Conservation (phyloP, 805 yeast genomes). For the Candida maris region DNA sequence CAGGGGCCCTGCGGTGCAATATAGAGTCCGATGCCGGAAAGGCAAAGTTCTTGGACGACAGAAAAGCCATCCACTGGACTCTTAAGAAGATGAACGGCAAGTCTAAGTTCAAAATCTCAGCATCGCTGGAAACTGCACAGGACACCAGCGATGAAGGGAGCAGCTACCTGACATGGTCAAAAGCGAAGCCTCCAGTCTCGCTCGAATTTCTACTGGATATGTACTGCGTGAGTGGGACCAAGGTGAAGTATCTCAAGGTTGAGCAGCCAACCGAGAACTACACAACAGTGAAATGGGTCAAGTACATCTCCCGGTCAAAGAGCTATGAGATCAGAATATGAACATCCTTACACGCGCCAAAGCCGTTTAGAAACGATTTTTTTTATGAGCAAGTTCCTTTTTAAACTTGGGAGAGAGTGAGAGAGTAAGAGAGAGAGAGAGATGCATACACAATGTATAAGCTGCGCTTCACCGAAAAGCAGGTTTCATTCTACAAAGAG, state of each 20-base stretch:
- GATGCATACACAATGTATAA: too few species aligned
- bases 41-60: conserved; percentile 64
- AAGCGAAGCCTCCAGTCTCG: conserved; percentile 73
- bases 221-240: conserved; percentile 74
- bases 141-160: conserved; percentile 16
- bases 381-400: too few species aligned
- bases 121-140: conserved; percentile 44
- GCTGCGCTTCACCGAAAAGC: too few species aligned
- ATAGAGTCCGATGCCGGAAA: conserved; percentile 54
- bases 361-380: too few species aligned
- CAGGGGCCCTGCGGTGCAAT: conserved; percentile 48
- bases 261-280: conserved; percentile 51
- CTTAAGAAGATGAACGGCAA: conserved; percentile 66
- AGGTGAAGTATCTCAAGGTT: conserved; percentile 69
- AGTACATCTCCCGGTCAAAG: conserved; percentile 73
- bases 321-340: conserved; percentile 75
- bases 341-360: conserved; percentile 16
- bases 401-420: too few species aligned
- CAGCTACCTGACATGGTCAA: conserved; percentile 47
- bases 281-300: conserved; percentile 82
- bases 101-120: conserved; percentile 50
- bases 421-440: too few species aligned
- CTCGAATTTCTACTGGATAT: conserved; percentile 65
- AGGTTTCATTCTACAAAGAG: too few species aligned
- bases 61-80: conserved; percentile 64